Evolutionary conservation across 805 yeast species (phyloP).

Genomic region (Saccharomycopsis sp.): DNA sequence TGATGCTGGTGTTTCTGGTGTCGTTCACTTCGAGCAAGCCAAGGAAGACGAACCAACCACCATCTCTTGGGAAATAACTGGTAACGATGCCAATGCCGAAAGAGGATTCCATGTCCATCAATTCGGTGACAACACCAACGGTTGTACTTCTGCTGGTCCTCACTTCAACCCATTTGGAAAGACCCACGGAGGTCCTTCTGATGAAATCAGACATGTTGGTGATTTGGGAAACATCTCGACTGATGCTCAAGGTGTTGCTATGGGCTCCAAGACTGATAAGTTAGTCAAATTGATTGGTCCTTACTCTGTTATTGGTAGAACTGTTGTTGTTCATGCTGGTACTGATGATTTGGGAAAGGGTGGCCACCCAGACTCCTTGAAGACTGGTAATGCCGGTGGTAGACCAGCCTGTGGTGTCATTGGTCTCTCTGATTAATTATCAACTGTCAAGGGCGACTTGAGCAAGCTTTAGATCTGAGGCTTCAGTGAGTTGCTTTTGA

Average conservation of each 20-base stretch:
- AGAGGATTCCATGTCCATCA: conserved; percentile 98
- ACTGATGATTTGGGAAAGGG: conserved; percentile 93
- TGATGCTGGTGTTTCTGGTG: conserved; percentile 83
- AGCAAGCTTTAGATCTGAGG: neutral
- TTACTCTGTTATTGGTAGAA: conserved; percentile 86
- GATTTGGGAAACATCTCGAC: conserved; percentile 93
- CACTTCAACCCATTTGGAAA: conserved; percentile 90
- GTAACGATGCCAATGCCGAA: conserved; percentile 80
- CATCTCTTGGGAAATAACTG: conserved; percentile 80
- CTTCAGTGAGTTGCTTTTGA: too few species aligned
- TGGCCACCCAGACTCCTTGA: conserved; percentile 82
- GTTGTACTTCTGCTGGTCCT: conserved; percentile 98
- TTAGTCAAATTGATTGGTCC: conserved; percentile 79
- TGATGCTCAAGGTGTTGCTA: conserved; percentile 83
- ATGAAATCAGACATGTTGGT: conserved; percentile 80
- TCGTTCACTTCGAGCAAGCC: conserved; percentile 79
- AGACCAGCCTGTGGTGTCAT: conserved; percentile 99
- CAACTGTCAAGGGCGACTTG: neutral
- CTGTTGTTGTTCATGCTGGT: conserved; percentile 91
- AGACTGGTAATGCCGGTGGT: conserved; percentile 96
- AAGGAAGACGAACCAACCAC: conserved; percentile 78
- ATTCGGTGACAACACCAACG: conserved; percentile 98
- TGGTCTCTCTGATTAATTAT: conserved; percentile 54
- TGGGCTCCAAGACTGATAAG: conserved; percentile 76
- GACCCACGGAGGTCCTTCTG: conserved; percentile 90